Evolutionary conservation across 768 basidiomycete genomes (phyloP), one percentile per base, ranked within the genome.

Genomic region (Boletus vermiculosoides): DNA sequence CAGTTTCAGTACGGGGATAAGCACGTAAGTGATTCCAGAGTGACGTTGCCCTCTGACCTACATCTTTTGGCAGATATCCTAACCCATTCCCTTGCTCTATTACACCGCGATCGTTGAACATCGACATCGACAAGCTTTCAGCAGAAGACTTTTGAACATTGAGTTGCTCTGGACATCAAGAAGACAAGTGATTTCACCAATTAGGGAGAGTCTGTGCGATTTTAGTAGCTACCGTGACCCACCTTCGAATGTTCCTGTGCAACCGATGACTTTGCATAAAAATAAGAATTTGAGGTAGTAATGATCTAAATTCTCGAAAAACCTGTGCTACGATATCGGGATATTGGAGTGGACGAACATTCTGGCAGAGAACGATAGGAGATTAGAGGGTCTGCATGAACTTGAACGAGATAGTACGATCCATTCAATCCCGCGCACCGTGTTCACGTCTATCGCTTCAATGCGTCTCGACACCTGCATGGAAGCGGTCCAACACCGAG

Each of bases 281-380:
- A 39, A 45, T 25, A 36, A 25, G 25, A 10, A 30, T 18, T 5
- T 5, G 30, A 13, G n/a, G 12, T 25, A 12, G 28, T 13, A 2
- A 2, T 18, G 36, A 42, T 34, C 54, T 63, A 69, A n/a, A 63
- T 63, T 34, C 56, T 58, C 20, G 62, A 69, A 40, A 63, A 66
- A 22, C 61, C 0, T 12, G 31, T 30, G 8, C 30, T 30, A 30
- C 30, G 30, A 30, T 30, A 8, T 33, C 34, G 13, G 34, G 13
- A 9, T 34, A 13, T 34, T 34, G 33, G 9, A 30, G 30, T 30
- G 9, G 30, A 30, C 30, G 30, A 30, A 30, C 10, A 2, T 30
- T 31, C 1, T n/a, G n/a, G n/a, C 31, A 31, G 31, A 31, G 31
- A 31, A 31, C 31, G 31, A 31, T 11, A 5, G 11, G 31, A 31